These are phyloP conservation scores for Trapa bicornis DNA, from an alignment of 345 rosid genomes.

Conservation along the genomic window DNA sequence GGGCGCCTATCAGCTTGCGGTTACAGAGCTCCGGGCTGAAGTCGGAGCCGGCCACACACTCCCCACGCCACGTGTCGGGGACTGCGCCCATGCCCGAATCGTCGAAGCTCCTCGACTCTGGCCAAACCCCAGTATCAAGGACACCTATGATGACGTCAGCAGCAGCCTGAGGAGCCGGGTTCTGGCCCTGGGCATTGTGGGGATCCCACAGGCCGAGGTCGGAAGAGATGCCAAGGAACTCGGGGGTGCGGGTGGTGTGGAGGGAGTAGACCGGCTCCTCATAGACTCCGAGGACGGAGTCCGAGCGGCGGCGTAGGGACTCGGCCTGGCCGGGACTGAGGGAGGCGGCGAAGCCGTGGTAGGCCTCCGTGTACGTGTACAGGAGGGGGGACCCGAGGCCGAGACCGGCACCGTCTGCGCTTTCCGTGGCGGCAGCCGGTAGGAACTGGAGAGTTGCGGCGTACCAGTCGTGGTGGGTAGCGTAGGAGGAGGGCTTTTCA, in stretches of 20 bases:
- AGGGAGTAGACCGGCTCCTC: constrained; percentile 65
- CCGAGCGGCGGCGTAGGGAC: constrained; percentile 30
- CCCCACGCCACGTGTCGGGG: constrained; percentile 63
- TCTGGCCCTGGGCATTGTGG: constrained; percentile 18
- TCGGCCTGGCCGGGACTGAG: constrained; percentile 48
- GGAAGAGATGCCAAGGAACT: constrained; percentile 54
- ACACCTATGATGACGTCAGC: constrained; percentile 61
- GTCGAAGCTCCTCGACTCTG: constrained; percentile 57
- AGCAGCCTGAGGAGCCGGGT: constrained; percentile 18
- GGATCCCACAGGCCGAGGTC: constrained; percentile 35
- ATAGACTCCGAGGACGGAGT: constrained; percentile 55
- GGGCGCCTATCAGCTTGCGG: constrained; percentile 71
- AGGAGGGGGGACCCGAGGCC: constrained; percentile 32
- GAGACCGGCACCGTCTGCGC: constrained; percentile 2
- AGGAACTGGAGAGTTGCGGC: constrained; percentile 44
- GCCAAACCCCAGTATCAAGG: constrained; percentile 87
- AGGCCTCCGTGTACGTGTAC: constrained; percentile 46
- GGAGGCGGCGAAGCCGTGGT: constrained; percentile 63
- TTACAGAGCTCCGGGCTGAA: constrained; percentile 55
- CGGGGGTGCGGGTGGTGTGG: constrained; percentile 74
- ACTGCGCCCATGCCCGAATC: constrained; percentile 55
- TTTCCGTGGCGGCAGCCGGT: constrained; percentile 10
- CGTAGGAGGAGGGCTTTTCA: constrained; percentile 40
- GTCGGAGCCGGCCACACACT: constrained; percentile 61
- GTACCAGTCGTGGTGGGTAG: constrained; percentile 72